A percentile compares a stretch with the other conserved stretches of the same genome.
Evolutionary conservation across 2,329 filamentous ascomycete genomes (phyloP).

Genomic region (Xylariaceae sp.): DNA sequence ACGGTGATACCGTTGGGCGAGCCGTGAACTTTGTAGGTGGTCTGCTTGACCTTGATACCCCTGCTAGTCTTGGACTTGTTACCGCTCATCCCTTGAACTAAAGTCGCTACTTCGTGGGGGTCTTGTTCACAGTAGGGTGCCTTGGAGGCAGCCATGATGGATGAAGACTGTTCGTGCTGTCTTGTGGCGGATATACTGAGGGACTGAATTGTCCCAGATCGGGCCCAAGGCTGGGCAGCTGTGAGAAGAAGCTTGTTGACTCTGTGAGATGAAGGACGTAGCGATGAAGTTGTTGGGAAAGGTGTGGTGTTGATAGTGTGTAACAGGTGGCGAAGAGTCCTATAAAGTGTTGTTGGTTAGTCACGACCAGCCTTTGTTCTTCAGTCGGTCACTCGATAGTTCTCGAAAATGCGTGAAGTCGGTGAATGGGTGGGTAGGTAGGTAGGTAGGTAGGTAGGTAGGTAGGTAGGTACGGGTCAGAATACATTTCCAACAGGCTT

Average conservation of each 20-base stretch:
- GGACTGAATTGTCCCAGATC: neutral
- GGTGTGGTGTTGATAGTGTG: neutral
- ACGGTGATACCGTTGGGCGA: constrained; percentile 69
- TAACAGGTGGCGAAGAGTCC: neutral
- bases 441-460: too few species aligned
- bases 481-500: too few species aligned
- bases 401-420: too few species aligned
- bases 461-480: too few species aligned
- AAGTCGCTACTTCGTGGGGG: constrained; percentile 63
- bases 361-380: neutral
- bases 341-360: neutral
- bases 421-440: too few species aligned
- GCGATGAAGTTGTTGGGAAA: neutral
- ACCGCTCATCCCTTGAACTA: constrained; percentile 67
- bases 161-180: constrained; percentile 3
- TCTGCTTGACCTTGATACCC: constrained; percentile 76
- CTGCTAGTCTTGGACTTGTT: constrained; percentile 59
- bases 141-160: constrained; percentile 40
- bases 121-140: constrained; percentile 72
- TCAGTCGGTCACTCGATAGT: neutral
- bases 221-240: neutral
- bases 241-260: neutral
- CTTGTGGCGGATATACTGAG: neutral
- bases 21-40: constrained; percentile 68
- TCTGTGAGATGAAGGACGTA: neutral